A percentile compares a stretch with the other conserved stretches of the same genome.
Evolutionary conservation across 768 basidiomycete genomes (phyloP).

Genomic region (Lepiota brunneoincarnata): DNA sequence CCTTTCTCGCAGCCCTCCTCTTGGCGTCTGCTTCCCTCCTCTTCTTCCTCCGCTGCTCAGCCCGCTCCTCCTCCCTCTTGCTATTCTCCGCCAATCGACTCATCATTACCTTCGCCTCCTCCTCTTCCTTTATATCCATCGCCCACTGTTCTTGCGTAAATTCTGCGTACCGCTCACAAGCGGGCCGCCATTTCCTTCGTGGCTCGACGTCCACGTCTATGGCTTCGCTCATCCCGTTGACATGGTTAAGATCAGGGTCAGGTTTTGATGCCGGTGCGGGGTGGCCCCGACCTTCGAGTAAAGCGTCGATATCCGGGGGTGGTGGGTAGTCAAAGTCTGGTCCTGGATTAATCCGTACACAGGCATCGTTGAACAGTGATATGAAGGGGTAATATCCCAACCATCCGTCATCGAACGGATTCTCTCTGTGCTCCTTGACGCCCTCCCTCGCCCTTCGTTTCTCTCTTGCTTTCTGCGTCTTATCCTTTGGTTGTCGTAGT

Average conservation of each 20-base stretch:
- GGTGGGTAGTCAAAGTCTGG: constrained; percentile 83
- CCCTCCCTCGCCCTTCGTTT: constrained; percentile 63
- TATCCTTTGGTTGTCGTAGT: constrained; percentile 55
- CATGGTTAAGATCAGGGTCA: constrained; percentile 5
- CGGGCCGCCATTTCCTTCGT: constrained; percentile 69
- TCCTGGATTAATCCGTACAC: constrained; percentile 83
- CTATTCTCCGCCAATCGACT: constrained; percentile 34
- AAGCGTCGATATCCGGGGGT: constrained; percentile 70
- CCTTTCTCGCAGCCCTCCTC: constrained; percentile 16
- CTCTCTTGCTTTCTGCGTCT: constrained; percentile 61
- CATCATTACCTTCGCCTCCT: constrained; percentile 51
- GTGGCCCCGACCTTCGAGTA: constrained; percentile 37
- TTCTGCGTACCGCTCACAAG: constrained; percentile 82
- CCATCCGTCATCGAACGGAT: constrained; percentile 90
- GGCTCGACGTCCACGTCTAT: constrained; percentile 8
- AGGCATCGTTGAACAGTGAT: constrained; percentile 88
- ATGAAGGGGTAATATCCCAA: constrained; percentile 96
- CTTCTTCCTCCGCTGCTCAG: constrained; percentile 44
- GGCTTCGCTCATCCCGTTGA: constrained; percentile 6
- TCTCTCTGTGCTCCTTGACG: constrained; percentile 75
- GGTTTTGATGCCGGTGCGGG: background rate
- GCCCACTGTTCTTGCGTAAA: constrained; percentile 82
- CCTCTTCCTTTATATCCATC: constrained; percentile 76
- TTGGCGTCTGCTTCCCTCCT: constrained; percentile 40
- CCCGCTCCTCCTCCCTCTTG: constrained; percentile 47